A percentile compares a stretch with the other conserved stretches of the same genome.
Conservation (phyloP, 371 early-diverging fungal species). For the Rhizopus microsporus region DNA sequence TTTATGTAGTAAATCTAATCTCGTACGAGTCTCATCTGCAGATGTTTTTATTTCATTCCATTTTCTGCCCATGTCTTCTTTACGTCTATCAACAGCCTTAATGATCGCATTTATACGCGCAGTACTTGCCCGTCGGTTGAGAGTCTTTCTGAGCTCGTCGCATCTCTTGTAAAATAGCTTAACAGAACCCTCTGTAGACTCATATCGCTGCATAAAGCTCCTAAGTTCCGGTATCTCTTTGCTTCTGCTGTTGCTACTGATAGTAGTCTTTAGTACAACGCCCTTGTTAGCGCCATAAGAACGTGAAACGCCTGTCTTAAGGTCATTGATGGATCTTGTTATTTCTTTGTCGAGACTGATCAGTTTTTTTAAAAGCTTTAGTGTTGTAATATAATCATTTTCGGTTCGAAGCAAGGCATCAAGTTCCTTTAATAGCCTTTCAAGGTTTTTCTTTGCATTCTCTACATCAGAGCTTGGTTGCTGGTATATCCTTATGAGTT, state of each 20-base stretch:
- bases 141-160: slow-evolving; percentile 25
- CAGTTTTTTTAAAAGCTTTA: slow-evolving; percentile 30
- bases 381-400: slow-evolving; percentile 34
- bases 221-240: slow-evolving; percentile 35
- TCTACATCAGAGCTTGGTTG: slow-evolving; percentile 25
- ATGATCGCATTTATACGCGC: slow-evolving; percentile 26
- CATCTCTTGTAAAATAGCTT: slow-evolving; percentile 31
- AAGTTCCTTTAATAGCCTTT: slow-evolving; percentile 29
- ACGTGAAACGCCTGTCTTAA: slow-evolving; percentile 29
- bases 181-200: slow-evolving; percentile 30
- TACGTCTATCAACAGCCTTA: slow-evolving; percentile 34
- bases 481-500: slow-evolving; percentile 23
- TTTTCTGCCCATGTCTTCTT: slow-evolving; percentile 32
- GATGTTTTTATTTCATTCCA: slow-evolving; percentile 38
- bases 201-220: slow-evolving; percentile 37
- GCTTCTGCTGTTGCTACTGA: slow-evolving; percentile 15
- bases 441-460: slow-evolving; percentile 20
- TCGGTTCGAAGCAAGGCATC: slow-evolving; percentile 24
- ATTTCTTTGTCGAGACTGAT: slow-evolving; percentile 34
- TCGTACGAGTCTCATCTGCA: slow-evolving; percentile 38
- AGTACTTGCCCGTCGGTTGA: slow-evolving; percentile 23
- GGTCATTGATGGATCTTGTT: slow-evolving; percentile 26
- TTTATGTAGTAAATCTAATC: slow-evolving; percentile 39
- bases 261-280: neutral
- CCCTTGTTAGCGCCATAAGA: slow-evolving; percentile 14